Conservation (phyloP, 2,329 filamentous ascomycete species). For the Penicillium sp. region DNA sequence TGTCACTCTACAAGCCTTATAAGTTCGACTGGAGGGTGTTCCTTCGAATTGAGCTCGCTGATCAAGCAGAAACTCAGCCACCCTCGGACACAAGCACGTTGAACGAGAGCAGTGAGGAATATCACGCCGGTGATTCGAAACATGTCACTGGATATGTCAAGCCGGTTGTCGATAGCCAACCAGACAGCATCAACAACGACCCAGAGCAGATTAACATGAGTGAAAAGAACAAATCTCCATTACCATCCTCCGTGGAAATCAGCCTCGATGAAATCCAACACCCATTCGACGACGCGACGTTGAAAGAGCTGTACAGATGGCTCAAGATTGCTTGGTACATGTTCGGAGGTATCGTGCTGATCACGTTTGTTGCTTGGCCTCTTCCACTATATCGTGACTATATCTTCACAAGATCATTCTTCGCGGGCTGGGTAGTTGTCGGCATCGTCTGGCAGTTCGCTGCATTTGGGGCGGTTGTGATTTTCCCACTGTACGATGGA, state of each 20-base stretch:
- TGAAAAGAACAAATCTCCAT: not conserved
- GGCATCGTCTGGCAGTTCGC: slow-evolving; percentile 51
- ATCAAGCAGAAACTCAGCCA: slow-evolving; percentile 33
- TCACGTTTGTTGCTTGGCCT: slow-evolving; percentile 51
- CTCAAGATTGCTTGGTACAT: slow-evolving; percentile 42
- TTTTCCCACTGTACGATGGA: slow-evolving; percentile 52
- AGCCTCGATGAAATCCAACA: slow-evolving; percentile 45
- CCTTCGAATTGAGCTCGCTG: slow-evolving; percentile 47
- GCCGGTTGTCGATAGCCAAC: not conserved
- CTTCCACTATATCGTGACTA: slow-evolving; percentile 51
- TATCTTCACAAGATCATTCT: slow-evolving; percentile 50
- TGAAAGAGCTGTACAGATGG: slow-evolving; percentile 39
- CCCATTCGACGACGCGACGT: slow-evolving; percentile 41
- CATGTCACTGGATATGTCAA: not conserved
- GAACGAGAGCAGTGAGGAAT: slow-evolving; percentile 11
- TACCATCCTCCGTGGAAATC: slow-evolving; percentile 5
- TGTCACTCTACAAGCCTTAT: slow-evolving; percentile 43
- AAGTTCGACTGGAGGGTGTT: slow-evolving; percentile 48
- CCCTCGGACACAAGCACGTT: slow-evolving; percentile 10
- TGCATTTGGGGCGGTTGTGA: slow-evolving; percentile 47
- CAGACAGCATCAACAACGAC: not conserved
- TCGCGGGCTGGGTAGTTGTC: slow-evolving; percentile 46
- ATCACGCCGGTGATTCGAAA: not conserved
- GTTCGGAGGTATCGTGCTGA: slow-evolving; percentile 44
- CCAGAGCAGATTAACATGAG: not conserved